Evolutionary conservation across 306 rosid genomes (phyloP), one percentile per base, ranked within the genome.

Genomic region (Sesbania bispinosa): DNA sequence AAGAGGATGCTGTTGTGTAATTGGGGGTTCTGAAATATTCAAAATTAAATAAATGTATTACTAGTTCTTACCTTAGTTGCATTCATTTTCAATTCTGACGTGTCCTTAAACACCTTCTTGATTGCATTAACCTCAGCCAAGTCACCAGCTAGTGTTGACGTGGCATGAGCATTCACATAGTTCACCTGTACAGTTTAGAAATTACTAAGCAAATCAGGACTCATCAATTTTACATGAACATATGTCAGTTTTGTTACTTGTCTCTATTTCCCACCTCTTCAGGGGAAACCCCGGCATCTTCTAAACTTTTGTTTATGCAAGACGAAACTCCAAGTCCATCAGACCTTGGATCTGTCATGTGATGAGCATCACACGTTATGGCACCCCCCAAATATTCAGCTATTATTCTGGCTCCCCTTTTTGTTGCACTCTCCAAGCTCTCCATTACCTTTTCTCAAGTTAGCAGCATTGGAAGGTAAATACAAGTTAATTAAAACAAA

Each of bases 141-240:
- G 67, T 89, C 96, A 38, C 93, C 96, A 7, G 86, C 93, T 48
- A 76, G 65, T 23, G 96, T 89, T 23, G 96, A 89, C 0, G 96
- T 87, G 63, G 96, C 96, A 75, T 87, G 96, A 75, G 93, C 92
- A 84, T 89, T 89, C 78, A 89, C 85, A 74, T 89, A 89, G 81
- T 83, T 87, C 73, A 87, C 96, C 96, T 86, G 77, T 53, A 53
- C 60, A 32, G 1, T 73, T 73, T 36, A 58, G 10, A 48, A 65
- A 9, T 18, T n/a, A 78, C n/a, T n/a, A n/a, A n/a, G 11, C 0
- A 10, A 58, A 58, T 67, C 19, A 50, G 41, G 14, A 68, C 45
- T 54, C 54, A 30, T 26, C 36, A 30, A 39, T 20, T 50, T 46
- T 24, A 58, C 6, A 55, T n/a, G 33, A 18, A 16, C n/a, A 2